Percentiles rank a stretch among this genome's conserved stretches.
phyloP scores from a whole-genome alignment of 2,329 filamentous ascomycete species.

The Teratosphaeria destructans region DNA sequence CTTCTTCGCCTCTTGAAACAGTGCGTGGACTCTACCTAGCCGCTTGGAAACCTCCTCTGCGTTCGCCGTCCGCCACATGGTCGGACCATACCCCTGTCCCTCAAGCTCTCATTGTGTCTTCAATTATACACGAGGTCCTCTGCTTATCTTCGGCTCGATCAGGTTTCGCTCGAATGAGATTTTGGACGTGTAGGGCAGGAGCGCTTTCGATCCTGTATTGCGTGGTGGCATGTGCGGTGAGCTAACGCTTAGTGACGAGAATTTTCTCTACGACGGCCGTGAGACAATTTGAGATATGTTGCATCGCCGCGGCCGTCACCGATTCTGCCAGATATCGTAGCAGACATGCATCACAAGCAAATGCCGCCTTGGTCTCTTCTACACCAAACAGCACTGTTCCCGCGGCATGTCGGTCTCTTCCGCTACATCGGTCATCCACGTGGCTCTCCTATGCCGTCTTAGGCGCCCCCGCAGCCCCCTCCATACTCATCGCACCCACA shows the following conservation, averaged over 20 bases:
- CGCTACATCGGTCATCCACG: not conserved
- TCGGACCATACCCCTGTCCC: not conserved
- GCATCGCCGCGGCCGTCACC: no score
- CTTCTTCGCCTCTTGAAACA: not conserved
- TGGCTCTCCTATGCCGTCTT: not conserved
- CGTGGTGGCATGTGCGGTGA: not conserved
- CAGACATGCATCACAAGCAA: not conserved
- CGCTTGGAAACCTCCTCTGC: not conserved
- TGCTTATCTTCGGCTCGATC: not conserved
- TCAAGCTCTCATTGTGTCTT: no score
- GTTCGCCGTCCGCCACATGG: not conserved
- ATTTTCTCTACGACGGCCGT: no score
- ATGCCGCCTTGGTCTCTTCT: not conserved
- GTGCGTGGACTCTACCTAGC: not conserved
- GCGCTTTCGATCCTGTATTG: not conserved
- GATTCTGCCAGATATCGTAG: not conserved
- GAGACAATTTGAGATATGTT: no score
- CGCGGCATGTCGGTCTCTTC: not conserved
- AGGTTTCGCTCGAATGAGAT: not conserved
- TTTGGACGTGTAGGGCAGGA: not conserved
- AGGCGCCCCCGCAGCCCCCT: conserved; percentile 1
- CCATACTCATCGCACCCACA: conserved; percentile 13
- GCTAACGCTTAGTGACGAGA: not conserved
- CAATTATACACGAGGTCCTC: no score
- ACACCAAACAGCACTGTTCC: not conserved